A percentile compares a stretch with the other conserved stretches of the same genome.
phyloP scores from a whole-genome alignment of 2,329 filamentous ascomycete genomes.

The Ciborinia camelliae region DNA sequence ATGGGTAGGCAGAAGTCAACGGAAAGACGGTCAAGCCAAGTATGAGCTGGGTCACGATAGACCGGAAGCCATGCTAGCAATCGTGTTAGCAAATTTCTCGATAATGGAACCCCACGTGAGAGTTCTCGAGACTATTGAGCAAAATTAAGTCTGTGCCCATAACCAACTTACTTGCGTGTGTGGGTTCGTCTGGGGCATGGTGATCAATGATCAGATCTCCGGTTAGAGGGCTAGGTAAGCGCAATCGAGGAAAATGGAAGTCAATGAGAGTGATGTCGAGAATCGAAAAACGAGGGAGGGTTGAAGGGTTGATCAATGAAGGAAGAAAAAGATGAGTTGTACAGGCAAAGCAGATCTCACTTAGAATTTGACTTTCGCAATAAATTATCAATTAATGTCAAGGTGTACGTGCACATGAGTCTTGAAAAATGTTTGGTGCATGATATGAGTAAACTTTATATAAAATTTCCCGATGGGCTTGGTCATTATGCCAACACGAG shows the following conservation, averaged over 20 bases:
- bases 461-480: no score
- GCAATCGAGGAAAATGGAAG: neutral
- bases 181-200: constrained; percentile 9
- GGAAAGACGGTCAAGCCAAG: neutral
- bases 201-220: neutral
- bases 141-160: neutral
- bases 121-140: neutral
- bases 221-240: neutral
- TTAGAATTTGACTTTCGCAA: no score
- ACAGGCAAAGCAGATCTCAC: no score
- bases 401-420: no score
- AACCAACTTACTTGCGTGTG: neutral
- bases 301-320: neutral
- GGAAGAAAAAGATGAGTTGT: neutral
- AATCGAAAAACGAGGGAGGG: no score
- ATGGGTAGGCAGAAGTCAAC: constrained; percentile 5
- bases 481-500: no score
- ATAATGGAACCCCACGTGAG: neutral
- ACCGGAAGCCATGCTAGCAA: neutral
- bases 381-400: no score
- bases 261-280: neutral
- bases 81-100: neutral
- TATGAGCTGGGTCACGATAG: neutral
- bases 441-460: no score
- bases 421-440: no score